Evolutionary conservation across 768 basidiomycete genomes (phyloP).

Genomic region (Roridomyces roridus): DNA sequence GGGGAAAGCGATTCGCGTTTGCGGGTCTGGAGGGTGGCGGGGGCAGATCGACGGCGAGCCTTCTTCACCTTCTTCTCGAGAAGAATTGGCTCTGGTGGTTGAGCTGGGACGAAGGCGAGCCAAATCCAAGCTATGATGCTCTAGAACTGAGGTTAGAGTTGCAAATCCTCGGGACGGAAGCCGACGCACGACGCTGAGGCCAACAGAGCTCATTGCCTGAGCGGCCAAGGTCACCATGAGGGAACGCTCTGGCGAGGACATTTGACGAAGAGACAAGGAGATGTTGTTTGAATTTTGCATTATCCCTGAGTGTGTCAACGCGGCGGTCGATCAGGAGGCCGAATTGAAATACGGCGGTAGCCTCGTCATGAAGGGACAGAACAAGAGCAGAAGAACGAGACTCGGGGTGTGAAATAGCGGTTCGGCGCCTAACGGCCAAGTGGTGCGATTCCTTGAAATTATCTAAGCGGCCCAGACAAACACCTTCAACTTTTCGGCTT

Average conservation of each 20-base stretch:
- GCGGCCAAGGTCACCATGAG: slow-evolving; percentile 30
- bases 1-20: slow-evolving; percentile 9
- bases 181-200: slow-evolving; percentile 31
- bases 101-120: slow-evolving; percentile 27
- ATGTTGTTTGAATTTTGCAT: slow-evolving; percentile 8
- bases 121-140: slow-evolving; percentile 34
- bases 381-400: not conserved
- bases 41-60: slow-evolving; percentile 30
- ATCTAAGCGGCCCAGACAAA: too few relatives aligned
- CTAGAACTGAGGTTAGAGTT: slow-evolving; percentile 17
- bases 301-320: slow-evolving; percentile 19
- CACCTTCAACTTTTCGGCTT: too few relatives aligned
- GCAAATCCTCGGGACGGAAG: not conserved
- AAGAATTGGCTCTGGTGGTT: slow-evolving; percentile 18
- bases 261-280: slow-evolving; percentile 10
- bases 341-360: slow-evolving; percentile 10
- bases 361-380: not conserved
- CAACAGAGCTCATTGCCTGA: slow-evolving; percentile 28
- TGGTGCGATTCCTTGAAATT: slow-evolving; percentile 4
- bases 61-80: slow-evolving; percentile 28
- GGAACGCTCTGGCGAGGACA: slow-evolving; percentile 19
- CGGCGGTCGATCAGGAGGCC: slow-evolving; percentile 4
- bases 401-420: not conserved
- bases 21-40: slow-evolving; percentile 20
- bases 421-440: slow-evolving; percentile 1